Evolutionary conservation across 768 basidiomycete genomes (phyloP).

Genomic region (Lepiota subincarnata): DNA sequence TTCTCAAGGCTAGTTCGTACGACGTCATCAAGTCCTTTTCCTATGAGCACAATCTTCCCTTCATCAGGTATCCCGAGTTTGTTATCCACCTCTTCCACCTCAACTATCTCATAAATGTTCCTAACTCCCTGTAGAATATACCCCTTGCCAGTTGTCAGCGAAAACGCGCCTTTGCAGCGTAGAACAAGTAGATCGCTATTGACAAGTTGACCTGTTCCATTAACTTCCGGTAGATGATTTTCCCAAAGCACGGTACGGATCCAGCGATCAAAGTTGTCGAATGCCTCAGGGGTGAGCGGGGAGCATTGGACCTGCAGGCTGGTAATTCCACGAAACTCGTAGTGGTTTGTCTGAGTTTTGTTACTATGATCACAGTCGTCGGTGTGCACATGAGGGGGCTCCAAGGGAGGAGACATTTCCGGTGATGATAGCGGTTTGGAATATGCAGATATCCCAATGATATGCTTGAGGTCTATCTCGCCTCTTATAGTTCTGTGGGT

Average conservation of each 20-base stretch:
- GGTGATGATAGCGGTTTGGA: conserved; percentile 41
- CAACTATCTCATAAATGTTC: conserved; percentile 77
- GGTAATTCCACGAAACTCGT: conserved; percentile 78
- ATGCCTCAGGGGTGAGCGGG: conserved; percentile 41
- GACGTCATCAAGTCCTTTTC: conserved; percentile 63
- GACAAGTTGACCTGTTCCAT: conserved; percentile 1
- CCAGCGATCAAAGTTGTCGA: conserved; percentile 69
- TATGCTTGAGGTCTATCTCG: conserved; percentile 65
- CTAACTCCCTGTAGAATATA: conserved; percentile 90
- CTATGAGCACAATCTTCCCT: conserved; percentile 87
- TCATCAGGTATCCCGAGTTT: conserved; percentile 49
- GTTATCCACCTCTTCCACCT: conserved; percentile 31
- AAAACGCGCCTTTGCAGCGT: conserved; percentile 85
- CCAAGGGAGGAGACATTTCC: neutral
- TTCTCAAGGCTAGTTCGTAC: conserved; percentile 52
- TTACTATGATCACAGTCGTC: conserved; percentile 31
- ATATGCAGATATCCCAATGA: conserved; percentile 84
- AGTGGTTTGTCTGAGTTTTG: conserved; percentile 45
- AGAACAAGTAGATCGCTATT: conserved; percentile 52
- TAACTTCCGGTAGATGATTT: conserved; percentile 38
- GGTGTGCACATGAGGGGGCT: conserved; percentile 20
- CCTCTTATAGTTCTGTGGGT: conserved; percentile 70
- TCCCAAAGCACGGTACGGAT: conserved; percentile 85
- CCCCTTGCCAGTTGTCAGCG: conserved; percentile 45
- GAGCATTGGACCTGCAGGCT: conserved; percentile 73